Conservation (phyloP, 2,329 filamentous ascomycete species). For the Arachnopeziza araneosa region DNA sequence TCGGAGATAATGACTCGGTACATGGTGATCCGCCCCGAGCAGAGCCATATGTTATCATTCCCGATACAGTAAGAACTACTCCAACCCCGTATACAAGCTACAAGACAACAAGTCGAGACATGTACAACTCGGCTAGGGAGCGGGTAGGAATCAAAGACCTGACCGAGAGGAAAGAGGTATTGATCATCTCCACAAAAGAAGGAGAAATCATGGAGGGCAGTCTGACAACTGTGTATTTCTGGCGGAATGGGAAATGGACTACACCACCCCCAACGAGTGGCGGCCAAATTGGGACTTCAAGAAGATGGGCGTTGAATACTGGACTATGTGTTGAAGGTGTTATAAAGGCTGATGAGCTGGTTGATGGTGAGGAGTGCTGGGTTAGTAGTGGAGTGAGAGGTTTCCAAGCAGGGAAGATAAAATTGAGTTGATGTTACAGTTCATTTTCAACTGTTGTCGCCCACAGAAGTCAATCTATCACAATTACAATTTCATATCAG, state of each 20-base stretch:
- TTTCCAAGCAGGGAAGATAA: conserved; percentile 51
- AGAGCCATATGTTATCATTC: conserved; percentile 40
- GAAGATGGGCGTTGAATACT: conserved; percentile 73
- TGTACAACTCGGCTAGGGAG: conserved; percentile 66
- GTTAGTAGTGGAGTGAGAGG: conserved; percentile 84
- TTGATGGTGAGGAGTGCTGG: conserved; percentile 75
- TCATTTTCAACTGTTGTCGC: neutral
- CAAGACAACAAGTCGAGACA: conserved; percentile 72
- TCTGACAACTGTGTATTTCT: conserved; percentile 77
- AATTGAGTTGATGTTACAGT: conserved; percentile 4
- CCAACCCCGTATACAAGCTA: conserved; percentile 67
- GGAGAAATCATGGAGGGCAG: conserved; percentile 79
- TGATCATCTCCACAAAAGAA: conserved; percentile 59
- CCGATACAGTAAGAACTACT: conserved; percentile 47
- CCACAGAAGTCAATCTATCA: too few relatives aligned
- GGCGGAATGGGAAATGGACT: conserved; percentile 66
- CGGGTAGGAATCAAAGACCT: conserved; percentile 49
- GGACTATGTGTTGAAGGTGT: conserved; percentile 60
- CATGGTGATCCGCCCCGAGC: conserved; percentile 21
- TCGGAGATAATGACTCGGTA: conserved; percentile 18
- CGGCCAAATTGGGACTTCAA: conserved; percentile 76
- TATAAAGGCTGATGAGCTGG: conserved; percentile 54
- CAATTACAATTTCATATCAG: too few relatives aligned
- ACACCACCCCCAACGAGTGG: conserved; percentile 74
- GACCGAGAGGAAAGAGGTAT: conserved; percentile 59